These are phyloP conservation scores for Neopestalotiopsis sp. DNA, from an alignment of 2,329 filamentous ascomycete species.

Conservation along the genomic window DNA sequence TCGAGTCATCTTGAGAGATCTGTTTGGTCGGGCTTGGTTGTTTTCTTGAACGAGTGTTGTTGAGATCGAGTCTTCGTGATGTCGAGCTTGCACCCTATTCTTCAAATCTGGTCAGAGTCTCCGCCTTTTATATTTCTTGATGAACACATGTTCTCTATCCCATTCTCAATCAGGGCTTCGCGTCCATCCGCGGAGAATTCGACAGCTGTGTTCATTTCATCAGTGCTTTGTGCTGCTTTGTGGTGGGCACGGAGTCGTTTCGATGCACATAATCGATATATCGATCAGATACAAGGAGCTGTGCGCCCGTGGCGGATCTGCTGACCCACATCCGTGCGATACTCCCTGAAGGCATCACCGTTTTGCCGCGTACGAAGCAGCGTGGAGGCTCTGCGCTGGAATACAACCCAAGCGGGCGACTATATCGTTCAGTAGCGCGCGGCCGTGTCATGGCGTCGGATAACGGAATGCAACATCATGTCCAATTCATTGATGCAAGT, in stretches of 20 bases:
- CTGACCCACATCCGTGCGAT: neutral
- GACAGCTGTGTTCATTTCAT: neutral
- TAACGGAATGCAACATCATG: too few relatives aligned
- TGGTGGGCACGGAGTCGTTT: neutral
- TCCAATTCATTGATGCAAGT: too few relatives aligned
- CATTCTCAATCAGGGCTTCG: neutral
- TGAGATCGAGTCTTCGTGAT: neutral
- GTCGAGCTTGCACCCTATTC: neutral
- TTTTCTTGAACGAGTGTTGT: neutral
- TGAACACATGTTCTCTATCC: neutral
- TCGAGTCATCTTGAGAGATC: neutral
- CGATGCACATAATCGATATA: neutral
- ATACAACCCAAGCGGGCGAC: neutral
- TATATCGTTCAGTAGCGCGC: neutral
- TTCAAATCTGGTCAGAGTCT: neutral
- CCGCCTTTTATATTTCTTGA: neutral
- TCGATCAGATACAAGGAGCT: neutral
- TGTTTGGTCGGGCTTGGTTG: neutral
- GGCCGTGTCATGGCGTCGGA: too few relatives aligned
- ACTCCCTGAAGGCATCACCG: neutral
- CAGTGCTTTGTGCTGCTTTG: neutral
- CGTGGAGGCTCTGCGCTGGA: neutral
- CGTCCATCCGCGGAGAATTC: neutral
- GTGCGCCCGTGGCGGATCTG: neutral
- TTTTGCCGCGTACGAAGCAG: neutral